Evolutionary conservation across 1,284 basidiomycete species (phyloP), one percentile per base, ranked within the genome.

Genomic region (Paramarasmius palmivorus): DNA sequence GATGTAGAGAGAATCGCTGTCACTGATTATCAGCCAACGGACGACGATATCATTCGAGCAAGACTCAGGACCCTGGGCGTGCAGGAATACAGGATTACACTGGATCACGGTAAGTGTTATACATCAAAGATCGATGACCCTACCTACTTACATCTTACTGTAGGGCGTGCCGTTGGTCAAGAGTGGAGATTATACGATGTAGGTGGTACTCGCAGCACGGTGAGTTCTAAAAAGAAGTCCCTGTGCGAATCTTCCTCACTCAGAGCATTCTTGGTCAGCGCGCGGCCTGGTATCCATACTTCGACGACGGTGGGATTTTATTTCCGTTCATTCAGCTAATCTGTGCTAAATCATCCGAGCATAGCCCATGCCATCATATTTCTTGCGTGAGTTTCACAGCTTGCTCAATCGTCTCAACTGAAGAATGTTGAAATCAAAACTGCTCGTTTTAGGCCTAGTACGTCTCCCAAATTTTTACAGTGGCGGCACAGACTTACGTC

Each of bases 121-220:
- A 19, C 9, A 40, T 22, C 17, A 17, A 40, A 40, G 10, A 14
- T 40, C 9, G 10, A 22, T 9, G n/a, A 17, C n/a, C 12, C 1
- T 37, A 22, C 25, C 15, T 8, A 37, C n/a, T n/a, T 22, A n/a
- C n/a, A n/a, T 26, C n/a, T 19, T 14, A 23, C 41, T 10, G 15
- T 61, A 81, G 68, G 81, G 59, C 66, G 76, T 57, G 76, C 73
- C 50, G 71, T 75, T 62, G 73, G 78, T 22, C 74, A 77, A 59
- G 79, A 86, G 62, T 88, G 85, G 83, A 66, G 80, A 52, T 73
- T 91, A 58, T 91, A 86, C 64, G 88, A 90, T 63, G 85, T 91
- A 49, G 87, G 87, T 20, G 88, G 87, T 14, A 82, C 86, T 37
- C 74, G 84, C 53, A 85, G 82, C 50, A 83, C 79, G 63, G 86